Evolutionary conservation across 2,329 filamentous ascomycete genomes (phyloP).

Genomic region (Colletotrichum musicola): DNA sequence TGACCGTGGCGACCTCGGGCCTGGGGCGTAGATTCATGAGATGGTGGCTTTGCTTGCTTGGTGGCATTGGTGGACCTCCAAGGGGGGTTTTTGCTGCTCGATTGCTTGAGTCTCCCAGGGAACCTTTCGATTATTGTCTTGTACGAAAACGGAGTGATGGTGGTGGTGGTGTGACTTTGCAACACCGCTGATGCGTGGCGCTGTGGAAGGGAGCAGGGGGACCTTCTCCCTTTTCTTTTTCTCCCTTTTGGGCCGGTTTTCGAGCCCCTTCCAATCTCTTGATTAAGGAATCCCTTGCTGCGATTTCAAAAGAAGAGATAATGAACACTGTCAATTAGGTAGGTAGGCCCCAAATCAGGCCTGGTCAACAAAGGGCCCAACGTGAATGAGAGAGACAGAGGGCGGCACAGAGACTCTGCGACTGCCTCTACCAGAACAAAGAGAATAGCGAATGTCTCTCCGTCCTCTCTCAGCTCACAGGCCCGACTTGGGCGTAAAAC

Average conservation of each 20-base stretch:
- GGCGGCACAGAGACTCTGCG: no score
- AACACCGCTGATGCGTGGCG: constrained; percentile 6
- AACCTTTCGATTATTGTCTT: neutral
- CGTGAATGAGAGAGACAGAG: no score
- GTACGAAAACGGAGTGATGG: constrained; percentile 18
- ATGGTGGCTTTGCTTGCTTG: neutral
- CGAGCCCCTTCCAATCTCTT: neutral
- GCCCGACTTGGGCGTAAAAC: neutral
- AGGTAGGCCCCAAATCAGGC: neutral
- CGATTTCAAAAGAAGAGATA: neutral
- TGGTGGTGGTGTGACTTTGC: constrained; percentile 13
- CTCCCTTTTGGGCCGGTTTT: neutral
- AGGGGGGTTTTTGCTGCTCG: no score
- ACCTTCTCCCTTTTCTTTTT: constrained; percentile 6
- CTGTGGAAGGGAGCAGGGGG: neutral
- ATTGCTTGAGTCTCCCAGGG: no score
- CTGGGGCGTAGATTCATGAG: constrained; percentile 32
- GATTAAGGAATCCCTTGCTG: neutral
- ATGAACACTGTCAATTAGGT: neutral
- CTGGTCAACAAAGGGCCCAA: neutral
- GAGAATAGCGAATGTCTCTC: neutral
- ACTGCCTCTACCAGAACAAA: constrained; percentile 10
- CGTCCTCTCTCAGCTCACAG: neutral
- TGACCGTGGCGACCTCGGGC: constrained; percentile 35
- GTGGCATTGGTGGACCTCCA: neutral